Conservation (phyloP, 1,284 basidiomycete genomes). For the Volvariella surrecta region DNA sequence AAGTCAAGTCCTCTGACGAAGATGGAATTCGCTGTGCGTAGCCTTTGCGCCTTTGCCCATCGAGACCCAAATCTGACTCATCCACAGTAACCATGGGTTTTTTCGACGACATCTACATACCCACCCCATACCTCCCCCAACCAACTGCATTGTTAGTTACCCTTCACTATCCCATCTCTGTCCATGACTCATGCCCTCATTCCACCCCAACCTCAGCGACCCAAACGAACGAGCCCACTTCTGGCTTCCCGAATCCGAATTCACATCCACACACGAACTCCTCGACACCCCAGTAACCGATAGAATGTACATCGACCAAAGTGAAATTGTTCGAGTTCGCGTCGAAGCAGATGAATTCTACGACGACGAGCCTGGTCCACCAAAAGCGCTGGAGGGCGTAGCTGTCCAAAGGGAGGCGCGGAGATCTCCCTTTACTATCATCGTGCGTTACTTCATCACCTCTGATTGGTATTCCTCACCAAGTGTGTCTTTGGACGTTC, state of each 20-base stretch:
- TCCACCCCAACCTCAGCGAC: constrained; percentile 40
- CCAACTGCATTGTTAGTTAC: constrained; percentile 68
- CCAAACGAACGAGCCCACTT: constrained; percentile 77
- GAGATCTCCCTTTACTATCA: constrained; percentile 67
- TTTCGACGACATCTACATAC: constrained; percentile 92
- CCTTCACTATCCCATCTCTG: not conserved
- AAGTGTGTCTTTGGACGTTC: constrained; percentile 4
- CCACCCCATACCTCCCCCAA: constrained; percentile 60
- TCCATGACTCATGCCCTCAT: not conserved
- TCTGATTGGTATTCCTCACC: not conserved
- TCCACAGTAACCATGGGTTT: constrained; percentile 78
- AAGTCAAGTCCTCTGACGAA: constrained; percentile 78
- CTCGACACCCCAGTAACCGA: constrained; percentile 61
- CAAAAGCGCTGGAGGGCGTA: constrained; percentile 63
- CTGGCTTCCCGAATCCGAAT: constrained; percentile 63
- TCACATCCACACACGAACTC: constrained; percentile 50
- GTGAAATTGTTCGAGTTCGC: constrained; percentile 81
- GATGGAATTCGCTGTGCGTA: constrained; percentile 74
- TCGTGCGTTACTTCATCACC: constrained; percentile 38
- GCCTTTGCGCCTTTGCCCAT: not conserved
- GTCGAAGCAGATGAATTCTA: constrained; percentile 86
- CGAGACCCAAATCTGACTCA: constrained; percentile 3
- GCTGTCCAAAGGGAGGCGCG: constrained; percentile 41
- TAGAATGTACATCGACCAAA: constrained; percentile 81
- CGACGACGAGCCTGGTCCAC: constrained; percentile 86